Evolutionary conservation across 192 early-diverging fungal species (phyloP), one percentile per base, ranked within the genome.

Genomic region (Lobulomyces angularis): DNA sequence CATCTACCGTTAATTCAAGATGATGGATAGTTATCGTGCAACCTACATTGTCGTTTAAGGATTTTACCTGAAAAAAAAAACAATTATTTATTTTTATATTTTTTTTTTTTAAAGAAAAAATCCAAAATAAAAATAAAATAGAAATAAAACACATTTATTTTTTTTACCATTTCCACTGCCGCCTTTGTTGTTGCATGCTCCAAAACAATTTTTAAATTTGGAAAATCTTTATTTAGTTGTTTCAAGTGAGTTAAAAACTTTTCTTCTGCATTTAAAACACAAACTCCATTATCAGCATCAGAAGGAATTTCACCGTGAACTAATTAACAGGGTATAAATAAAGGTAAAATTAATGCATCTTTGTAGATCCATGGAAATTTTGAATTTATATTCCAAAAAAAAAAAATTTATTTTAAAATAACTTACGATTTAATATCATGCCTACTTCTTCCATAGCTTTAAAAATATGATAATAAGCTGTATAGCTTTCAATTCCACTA

Each of bases 21-120:
- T 97, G 91, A 62, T 97, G 94, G 3, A 93, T 81, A 1, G 94
- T 97, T 50, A 97, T 92, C 8, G 81, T 84, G 57, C 90, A 93
- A 0, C 74, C 94, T 8, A 97, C 88, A 8, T 88, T 93, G 19
- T 79, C 71, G 24, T 90, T 90, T 37, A 92, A 59, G 8, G 83
- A 79, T 60, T 94, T 90, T 35, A 91, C 80, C 54, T 58, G 29
- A 25, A 16, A 17, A 25, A 21, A 27, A 26, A 58, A 16, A 8
- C 20, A n/a, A 22, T 27, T 18, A 58, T 47, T 3, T 2, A 3
- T 11, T 31, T 21, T 22, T 45, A 0, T 53, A 19, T 22, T 8
- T 21, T 19, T 16, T 21, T 1, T 3, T 16, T 6, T 7, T 8
- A 7, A n/a, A 30, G 14, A 48, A 11, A 16, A 6, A 32, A 55